Evolutionary conservation across 768 basidiomycete genomes (phyloP), one percentile per base, ranked within the genome.

Genomic region (Mycena haematopus): DNA sequence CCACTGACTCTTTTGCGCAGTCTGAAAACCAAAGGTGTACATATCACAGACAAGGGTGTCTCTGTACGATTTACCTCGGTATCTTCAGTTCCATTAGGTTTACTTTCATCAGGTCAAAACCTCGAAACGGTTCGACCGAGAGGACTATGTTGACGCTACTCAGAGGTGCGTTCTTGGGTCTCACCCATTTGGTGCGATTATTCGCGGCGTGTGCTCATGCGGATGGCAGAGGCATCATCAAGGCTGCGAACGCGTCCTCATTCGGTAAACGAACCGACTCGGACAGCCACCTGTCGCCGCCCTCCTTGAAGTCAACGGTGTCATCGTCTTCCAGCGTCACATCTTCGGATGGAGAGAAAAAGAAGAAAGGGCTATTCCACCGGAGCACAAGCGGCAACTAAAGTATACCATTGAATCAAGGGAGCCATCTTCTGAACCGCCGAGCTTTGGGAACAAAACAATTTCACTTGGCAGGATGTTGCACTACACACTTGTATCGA

Each of bases 71-170:
- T n/a, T n/a, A n/a, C n/a, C n/a, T n/a, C n/a, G n/a, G n/a, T n/a
- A n/a, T n/a, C n/a, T n/a, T n/a, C n/a, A n/a, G n/a, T n/a, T n/a
- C n/a, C n/a, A n/a, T n/a, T n/a, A n/a, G n/a, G n/a, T n/a, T n/a
- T n/a, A n/a, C n/a, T n/a, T n/a, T 31, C 29, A 31, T 31, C 29
- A 31, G 0, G 78, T 92, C 45, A 90, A 89, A 74, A 91, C 89
- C 1, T 72, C 79, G 22, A 82, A 80, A 61, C 79, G 81, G 7
- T 81, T 88, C 64, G 84, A 85, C 62, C 78, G 86, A 42, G 84
- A 88, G 56, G 80, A 83, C 44, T 91, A 91, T 62, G 76, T 91
- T 3, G 89, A 91, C 68, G 88, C 89, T 8, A 91, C 89, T 17
- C 90, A 91, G 69, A 77, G 90, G 90, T 89, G 58, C 64, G 78